Base-by-base conservation (phyloP, 371 early-diverging fungal genomes). In the Dipsacomyces acuminosporus region DNA sequence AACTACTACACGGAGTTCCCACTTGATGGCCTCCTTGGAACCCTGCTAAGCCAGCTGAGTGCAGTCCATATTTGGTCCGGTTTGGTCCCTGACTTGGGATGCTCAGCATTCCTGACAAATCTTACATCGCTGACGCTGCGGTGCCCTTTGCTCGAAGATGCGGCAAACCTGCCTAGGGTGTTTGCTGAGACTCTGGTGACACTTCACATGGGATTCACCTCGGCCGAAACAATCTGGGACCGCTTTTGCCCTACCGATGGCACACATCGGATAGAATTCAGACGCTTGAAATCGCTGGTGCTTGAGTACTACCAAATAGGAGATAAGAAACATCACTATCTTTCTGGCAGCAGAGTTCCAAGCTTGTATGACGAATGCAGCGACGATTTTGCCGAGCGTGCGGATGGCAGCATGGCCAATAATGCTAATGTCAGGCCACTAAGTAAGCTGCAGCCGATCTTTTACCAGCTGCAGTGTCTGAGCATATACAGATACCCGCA, bases 191-290 rank as follows among this genome's bases (percentile, higher is more conserved):
- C 65, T 17, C 53, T 65, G 15, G 56, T 47, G 24, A 26, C 19
- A n/a, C 33, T 65, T n/a, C 52, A 44, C 20, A 49, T 65, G 3
- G 56, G 65, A 1, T 65, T 65, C 33, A 54, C 65, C 1, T 59
- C 65, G 3, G 52, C 65, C 0, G 48, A 52, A 11, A 44, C 65
- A 1, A 55, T 65, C 14, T 65, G 65, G 65, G 23, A 48, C 36
- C 24, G 65, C 15, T 65, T 65, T 19, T 65, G 60, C 24, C 35
- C 35, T 2, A 33, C 51, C 14, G 21, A 41, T 14, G 55, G 22
- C 11, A 48, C 43, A 14, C 47, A 38, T 15, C 23, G 19, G 7
- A 30, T 65, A 2, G 35, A 42, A 3, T 65, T 65, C 23, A 47
- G 23, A 17, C 46, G 51, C 5, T 53, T 65, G 9, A 25, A 33